Percentiles rank a stretch among this genome's conserved stretches.
Evolutionary conservation across 1,284 basidiomycete genomes (phyloP).

Genomic region (Mycena sp.): DNA sequence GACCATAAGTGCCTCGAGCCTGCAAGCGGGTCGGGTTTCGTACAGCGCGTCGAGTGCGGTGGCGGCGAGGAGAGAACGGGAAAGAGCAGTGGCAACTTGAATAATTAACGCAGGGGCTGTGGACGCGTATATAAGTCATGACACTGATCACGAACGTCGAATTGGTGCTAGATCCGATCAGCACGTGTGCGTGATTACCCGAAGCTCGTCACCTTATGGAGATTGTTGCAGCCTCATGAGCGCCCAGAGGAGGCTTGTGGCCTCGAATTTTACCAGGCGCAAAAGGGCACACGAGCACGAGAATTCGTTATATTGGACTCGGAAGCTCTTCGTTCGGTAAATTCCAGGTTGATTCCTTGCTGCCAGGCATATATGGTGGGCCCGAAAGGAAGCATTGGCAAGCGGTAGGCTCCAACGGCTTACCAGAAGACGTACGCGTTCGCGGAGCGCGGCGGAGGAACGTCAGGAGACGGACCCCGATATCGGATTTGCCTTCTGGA

Average conservation of each 20-base stretch:
- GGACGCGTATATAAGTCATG: conserved; percentile 19
- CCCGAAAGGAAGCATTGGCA: no score
- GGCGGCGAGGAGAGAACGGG: neutral
- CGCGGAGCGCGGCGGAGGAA: neutral
- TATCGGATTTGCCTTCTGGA: neutral
- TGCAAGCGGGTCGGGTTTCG: neutral
- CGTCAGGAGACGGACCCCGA: neutral
- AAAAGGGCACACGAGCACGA: neutral
- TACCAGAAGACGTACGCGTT: no score
- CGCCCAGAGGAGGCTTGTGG: neutral
- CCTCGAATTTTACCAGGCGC: no score
- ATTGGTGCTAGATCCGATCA: conserved; percentile 10
- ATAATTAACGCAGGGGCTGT: conserved; percentile 1
- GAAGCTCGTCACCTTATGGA: conserved; percentile 1
- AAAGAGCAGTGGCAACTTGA: conserved; percentile 5
- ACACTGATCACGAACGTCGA: neutral
- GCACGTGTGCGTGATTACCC: conserved; percentile 20
- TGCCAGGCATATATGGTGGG: no score
- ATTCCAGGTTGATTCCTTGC: no score
- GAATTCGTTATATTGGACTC: neutral
- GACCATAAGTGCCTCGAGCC: conserved; percentile 21
- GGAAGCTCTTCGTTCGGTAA: neutral
- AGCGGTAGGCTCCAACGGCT: no score
- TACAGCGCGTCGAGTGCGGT: neutral
- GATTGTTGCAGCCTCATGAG: neutral